Base-by-base conservation (phyloP, 805 yeast species). In the Ogataea nakhonphanomensis region DNA sequence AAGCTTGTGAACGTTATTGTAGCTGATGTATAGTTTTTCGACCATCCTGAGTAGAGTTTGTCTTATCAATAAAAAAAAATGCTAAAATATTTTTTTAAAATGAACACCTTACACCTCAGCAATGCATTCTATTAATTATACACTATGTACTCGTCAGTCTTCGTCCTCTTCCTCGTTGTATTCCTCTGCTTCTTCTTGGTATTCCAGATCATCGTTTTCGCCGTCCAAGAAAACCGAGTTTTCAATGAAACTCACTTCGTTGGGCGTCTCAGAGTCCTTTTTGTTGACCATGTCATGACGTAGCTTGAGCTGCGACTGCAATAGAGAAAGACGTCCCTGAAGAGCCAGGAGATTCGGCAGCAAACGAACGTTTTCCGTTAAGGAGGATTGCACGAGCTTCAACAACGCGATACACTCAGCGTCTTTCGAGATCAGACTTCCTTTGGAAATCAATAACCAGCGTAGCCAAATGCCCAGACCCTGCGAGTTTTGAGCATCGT, bases 261-360 rank as follows among this genome's bases (percentile, higher is more conserved):
- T 48, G 51, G 33, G 45, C 10, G 37, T 23, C 8, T 42, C 49
- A 5, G 39, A 33, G 25, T 36, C 44, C 14, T 60, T 59, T 13
- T 60, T 65, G 37, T 62, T 57, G 34, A 66, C 58, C 53, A 74
- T 64, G 31, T 74, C 80, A 27, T 64, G 61, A 55, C 97, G 79
- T 49, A 91, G 65, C 42, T 76, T 73, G 8, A 87, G 71, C 64
- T 91, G 98, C 3, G 88, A 75, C 48, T 75, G 75, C 30, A 91
- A 70, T 59, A 91, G 71, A 54, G 82, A 84, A 33, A 91, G 67
- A 48, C 93, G 77, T 33, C 99, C 99, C 60, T 90, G 95, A 23
- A 91, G 71, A 1, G 93, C 79, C 20, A 90, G 65, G 37, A 91
- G 68, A 28, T 77, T 73, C 7, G 90, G 84, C 47, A 91, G 64